Base-by-base conservation (phyloP, 2,329 filamentous ascomycete species). In the Harringtonia lauricola region DNA sequence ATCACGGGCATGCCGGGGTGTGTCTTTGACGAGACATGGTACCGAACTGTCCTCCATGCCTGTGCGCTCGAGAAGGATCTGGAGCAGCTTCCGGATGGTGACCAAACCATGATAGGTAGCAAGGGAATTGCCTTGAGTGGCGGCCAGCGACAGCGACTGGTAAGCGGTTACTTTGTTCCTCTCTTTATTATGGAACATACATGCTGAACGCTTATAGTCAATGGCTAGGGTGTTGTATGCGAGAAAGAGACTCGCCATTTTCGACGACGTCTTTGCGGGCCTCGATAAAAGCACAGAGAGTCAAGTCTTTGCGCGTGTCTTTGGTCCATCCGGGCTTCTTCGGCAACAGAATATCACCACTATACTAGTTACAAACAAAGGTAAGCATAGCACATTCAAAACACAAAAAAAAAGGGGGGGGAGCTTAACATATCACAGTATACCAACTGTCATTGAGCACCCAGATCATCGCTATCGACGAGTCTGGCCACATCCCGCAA, bases 221-320 rank as follows among this genome's bases (percentile, higher is more conserved):
- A 52, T 72, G 3, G 69, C 70, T 4, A 57, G 70, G 14, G 68
- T 68, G 2, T 50, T 72, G 0, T 74, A 69, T 45, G 57, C 64
- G 1, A 50, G 57, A 12, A 55, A 52, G 6, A 51, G 60, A 1
- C 52, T 71, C 1, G 18, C 68, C 2, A 33, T 74, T 4, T 53
- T 74, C 1, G 70, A 74, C 45, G 68, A 74, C 40, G 53, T 62
- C 0, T 63, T 72, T 31, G 68, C 67, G 38, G 64, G 61, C 0
- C 57, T 72, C 2, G 70, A 72, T 45, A 57, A 58, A 2, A 54
- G 60, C 4, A 76, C 71, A 0, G 58, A 66, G 14, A 52, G 60
- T 8, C 49, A 55, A 3, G 57, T 75, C 3, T 66, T 72, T 33
- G 51, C 61, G 14, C 57, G 59, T 6, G 54, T 74, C 0, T 52